Conservation (phyloP, 163 green algal genomes). For the Chlamydomonas reinhardtii region DNA sequence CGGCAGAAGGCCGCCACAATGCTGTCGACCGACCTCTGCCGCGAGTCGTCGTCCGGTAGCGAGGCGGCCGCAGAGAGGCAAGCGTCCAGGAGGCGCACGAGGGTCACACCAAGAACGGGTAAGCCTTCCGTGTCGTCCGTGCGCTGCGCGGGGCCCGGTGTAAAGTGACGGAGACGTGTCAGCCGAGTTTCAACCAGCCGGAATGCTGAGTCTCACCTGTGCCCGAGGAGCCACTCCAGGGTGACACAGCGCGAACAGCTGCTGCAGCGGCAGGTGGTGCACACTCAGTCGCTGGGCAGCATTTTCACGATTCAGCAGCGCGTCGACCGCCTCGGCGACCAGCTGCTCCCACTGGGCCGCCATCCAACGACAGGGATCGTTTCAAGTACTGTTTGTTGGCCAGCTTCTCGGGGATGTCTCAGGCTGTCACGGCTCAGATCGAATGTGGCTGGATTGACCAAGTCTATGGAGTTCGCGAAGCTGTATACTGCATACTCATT, state of each 20-base stretch:
- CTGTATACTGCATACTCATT: too few relatives aligned
- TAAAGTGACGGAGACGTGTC: too few relatives aligned
- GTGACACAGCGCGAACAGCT: slow-evolving; percentile 31
- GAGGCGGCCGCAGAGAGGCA: slow-evolving; percentile 18
- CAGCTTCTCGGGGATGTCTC: too few relatives aligned
- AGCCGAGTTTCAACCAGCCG: too few relatives aligned
- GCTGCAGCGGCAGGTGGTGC: slow-evolving; percentile 18
- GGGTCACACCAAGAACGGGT: not conserved
- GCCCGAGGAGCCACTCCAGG: not conserved
- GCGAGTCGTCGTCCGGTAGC: not conserved
- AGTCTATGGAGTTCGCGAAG: too few relatives aligned
- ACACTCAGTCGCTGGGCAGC: not conserved
- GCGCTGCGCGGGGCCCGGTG: too few relatives aligned
- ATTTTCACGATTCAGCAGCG: not conserved
- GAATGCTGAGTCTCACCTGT: too few relatives aligned
- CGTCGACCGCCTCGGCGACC: not conserved
- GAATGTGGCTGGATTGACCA: too few relatives aligned
- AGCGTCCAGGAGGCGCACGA: slow-evolving; percentile 30
- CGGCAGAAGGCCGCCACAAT: slow-evolving; percentile 27
- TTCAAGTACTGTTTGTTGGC: too few relatives aligned
- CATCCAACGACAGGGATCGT: too few relatives aligned
- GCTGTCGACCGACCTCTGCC: not conserved
- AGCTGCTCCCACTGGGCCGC: not conserved
- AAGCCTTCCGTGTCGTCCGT: too few relatives aligned
- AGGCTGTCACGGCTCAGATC: too few relatives aligned